Base-by-base conservation (phyloP, 306 rosid species). In the Lathyrus oleraceus region DNA sequence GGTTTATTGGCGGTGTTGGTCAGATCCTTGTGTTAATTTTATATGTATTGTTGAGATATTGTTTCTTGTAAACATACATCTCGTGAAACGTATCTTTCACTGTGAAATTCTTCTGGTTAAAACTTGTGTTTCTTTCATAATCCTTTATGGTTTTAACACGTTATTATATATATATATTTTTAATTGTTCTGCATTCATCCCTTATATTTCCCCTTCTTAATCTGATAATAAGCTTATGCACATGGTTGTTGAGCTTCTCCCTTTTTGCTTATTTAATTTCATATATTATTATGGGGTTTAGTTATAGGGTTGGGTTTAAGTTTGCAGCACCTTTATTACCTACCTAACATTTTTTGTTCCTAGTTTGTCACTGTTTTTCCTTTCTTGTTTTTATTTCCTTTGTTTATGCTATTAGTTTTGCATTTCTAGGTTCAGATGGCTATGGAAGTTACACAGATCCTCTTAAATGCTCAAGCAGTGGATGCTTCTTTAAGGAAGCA, bases 381-480 rank as follows among this genome's bases (percentile, higher is more conserved):
- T 30, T 35, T 35, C 28, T 27, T 0, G 2, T n/a, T 36, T 8
- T 36, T 3, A 14, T n/a, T 14, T 38, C 35, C 21, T 65, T 27
- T 39, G 20, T 42, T 56, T 12, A 74, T 54, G 54, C 52, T 20
- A 5, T 60, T 69, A n/a, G 6, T 21, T 52, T 3, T 78, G 45
- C 64, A 48, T 17, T 71, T 62, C 4, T 69, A 83, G 86, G 67
- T 78, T 70, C 36, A 65, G 84, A 87, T 87, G 92, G 98, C 96
- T 25, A 82, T 88, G 95, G 98, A 92, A 65, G 88, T 92, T 69
- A 89, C 98, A 10, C 96, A 92, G 67, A 83, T 89, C 54, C 95
- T 92, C 66, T 79, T 90, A 75, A 92, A 89, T 86, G 98, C 98
- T 4, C 98, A 92, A 87, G 79, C 96, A 44, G 89, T 90, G 45